Conservation (phyloP, 148 eudicot genomes). For the Rhododendron mucronatum region DNA sequence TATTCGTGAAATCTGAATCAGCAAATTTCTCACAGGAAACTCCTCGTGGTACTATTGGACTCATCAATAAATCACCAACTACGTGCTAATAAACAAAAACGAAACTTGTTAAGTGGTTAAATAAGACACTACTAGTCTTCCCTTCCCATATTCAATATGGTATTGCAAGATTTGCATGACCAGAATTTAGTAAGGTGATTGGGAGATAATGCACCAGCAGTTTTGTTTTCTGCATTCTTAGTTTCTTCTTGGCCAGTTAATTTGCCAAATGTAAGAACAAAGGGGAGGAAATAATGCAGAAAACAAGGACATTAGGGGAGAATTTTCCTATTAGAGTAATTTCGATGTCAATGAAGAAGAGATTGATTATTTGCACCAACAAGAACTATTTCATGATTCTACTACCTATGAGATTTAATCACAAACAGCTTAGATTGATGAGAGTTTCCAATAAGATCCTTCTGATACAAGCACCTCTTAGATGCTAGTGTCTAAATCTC, state of each 20-base stretch:
- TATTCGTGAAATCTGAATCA: not conserved
- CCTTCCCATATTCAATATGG: not conserved
- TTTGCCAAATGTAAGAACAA: not conserved
- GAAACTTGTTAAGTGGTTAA: not conserved
- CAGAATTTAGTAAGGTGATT: not conserved
- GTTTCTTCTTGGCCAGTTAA: not conserved
- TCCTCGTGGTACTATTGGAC: not conserved
- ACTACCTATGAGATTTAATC: not conserved
- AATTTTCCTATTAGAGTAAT: not conserved
- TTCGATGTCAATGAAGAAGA: not conserved
- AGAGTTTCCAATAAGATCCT: conserved; percentile 1
- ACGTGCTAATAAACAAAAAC: not conserved
- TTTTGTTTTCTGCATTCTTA: not conserved
- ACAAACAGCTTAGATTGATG: not conserved
- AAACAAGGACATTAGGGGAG: not conserved
- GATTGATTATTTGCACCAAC: not conserved
- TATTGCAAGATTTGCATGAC: not conserved
- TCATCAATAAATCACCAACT: not conserved
- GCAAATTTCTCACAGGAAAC: not conserved
- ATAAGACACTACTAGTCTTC: not conserved
- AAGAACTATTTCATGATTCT: not conserved
- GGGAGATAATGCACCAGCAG: not conserved
- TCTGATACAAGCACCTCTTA: not conserved
- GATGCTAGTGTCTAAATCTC: not conserved
- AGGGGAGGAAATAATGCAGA: not conserved